These are phyloP conservation scores for Cystobasidium tubakii DNA, from an alignment of 768 basidiomycete species.

Conservation along the genomic window DNA sequence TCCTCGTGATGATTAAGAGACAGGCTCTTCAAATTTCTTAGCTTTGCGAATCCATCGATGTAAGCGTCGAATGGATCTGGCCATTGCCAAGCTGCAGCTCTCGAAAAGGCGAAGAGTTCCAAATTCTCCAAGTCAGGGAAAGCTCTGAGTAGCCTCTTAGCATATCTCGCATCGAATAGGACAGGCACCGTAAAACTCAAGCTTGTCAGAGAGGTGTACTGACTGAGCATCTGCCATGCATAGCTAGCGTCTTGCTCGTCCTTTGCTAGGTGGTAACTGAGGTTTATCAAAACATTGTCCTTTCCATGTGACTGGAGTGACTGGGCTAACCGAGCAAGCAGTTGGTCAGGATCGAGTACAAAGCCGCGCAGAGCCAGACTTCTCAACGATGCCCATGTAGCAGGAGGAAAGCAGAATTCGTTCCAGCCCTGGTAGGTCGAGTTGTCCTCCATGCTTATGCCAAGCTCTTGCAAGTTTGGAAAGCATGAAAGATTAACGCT, in stretches of 20 bases:
- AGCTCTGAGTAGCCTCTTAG: not conserved
- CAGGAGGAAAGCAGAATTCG: not conserved
- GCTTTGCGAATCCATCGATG: not conserved
- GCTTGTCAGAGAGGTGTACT: not conserved
- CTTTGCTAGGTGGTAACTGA: not conserved
- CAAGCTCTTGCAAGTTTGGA: not conserved
- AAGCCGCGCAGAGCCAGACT: not conserved
- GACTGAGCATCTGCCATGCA: not conserved
- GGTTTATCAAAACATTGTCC: not conserved
- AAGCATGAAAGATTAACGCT: not conserved
- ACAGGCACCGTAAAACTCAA: constrained; percentile 7
- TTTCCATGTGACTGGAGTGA: not conserved
- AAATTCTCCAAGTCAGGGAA: not conserved
- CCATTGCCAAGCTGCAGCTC: constrained; percentile 12
- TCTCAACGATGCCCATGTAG: not conserved
- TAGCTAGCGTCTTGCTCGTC: constrained; percentile 4
- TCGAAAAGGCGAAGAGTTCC: not conserved
- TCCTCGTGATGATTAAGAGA: not conserved
- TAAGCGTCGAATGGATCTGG: not conserved
- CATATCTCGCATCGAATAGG: not conserved
- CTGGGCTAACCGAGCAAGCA: not conserved
- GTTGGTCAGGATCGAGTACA: not conserved
- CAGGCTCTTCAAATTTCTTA: not conserved
- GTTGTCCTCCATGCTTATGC: not conserved
- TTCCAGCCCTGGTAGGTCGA: not conserved